These are phyloP conservation scores for Sporobolomyces pararoseus DNA, from an alignment of 768 basidiomycete genomes.

Conservation along the genomic window DNA sequence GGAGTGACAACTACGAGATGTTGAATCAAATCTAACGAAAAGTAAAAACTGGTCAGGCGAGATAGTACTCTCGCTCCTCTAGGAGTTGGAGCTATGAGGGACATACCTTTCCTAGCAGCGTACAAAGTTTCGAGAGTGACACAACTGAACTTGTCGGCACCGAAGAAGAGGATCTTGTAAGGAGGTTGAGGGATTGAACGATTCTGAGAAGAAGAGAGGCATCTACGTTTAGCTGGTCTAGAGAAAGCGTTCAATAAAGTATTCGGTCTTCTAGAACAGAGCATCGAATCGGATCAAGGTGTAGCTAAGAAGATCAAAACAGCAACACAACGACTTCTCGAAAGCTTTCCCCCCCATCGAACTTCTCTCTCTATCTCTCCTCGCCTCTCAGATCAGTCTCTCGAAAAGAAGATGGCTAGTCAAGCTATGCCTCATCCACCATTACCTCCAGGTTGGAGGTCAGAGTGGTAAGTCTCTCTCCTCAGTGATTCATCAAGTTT, in stretches of 20 bases:
- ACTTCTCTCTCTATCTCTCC: too few relatives aligned
- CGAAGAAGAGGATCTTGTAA: slow-evolving; percentile 41
- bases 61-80: too few relatives aligned
- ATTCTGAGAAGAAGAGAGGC: not conserved
- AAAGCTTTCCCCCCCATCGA: not conserved
- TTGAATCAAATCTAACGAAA: slow-evolving; percentile 30
- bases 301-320: not conserved
- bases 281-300: too few relatives aligned
- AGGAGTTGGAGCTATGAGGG: not conserved
- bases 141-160: slow-evolving; percentile 42
- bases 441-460: slow-evolving; percentile 85
- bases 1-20: slow-evolving; percentile 36
- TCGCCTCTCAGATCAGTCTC: too few relatives aligned
- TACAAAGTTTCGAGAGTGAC: slow-evolving; percentile 26
- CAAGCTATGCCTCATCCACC: slow-evolving; percentile 49
- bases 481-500: not conserved
- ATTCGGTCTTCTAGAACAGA: not conserved
- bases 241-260: not conserved
- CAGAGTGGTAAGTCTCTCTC: slow-evolving; percentile 68
- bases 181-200: slow-evolving; percentile 7
- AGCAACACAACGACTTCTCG: not conserved
- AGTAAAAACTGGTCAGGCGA: not conserved
- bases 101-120: slow-evolving; percentile 11
- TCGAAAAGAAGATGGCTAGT: slow-evolving; percentile 18
- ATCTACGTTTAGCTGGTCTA: slow-evolving; percentile 10